Conservation (phyloP, 1,284 basidiomycete genomes). For the Microbotryomycetes sp. region DNA sequence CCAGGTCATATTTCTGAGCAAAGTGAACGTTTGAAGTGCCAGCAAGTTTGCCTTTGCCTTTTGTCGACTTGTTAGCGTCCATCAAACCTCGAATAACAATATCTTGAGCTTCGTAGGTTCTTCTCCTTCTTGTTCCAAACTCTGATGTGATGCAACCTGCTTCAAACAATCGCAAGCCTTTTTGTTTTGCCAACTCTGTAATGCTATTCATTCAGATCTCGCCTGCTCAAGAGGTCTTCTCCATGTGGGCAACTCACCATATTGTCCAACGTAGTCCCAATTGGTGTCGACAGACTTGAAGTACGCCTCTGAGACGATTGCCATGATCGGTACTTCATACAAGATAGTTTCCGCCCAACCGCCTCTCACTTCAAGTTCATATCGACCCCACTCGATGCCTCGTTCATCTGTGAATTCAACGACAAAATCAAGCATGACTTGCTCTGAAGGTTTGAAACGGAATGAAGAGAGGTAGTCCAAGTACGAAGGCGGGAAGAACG, state of each 20-base stretch:
- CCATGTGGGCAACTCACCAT: conserved; percentile 47
- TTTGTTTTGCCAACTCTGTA: conserved; percentile 58
- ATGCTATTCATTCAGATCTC: conserved; percentile 40
- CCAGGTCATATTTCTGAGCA: conserved; percentile 63
- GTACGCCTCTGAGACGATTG: conserved; percentile 49
- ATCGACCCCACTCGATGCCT: conserved; percentile 52
- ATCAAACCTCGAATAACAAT: conserved; percentile 66
- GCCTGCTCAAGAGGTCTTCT: neutral
- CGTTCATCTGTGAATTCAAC: conserved; percentile 43
- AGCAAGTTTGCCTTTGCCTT: conserved; percentile 53
- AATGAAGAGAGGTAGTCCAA: conserved; percentile 66
- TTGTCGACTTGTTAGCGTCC: conserved; percentile 52
- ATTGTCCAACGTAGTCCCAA: conserved; percentile 77
- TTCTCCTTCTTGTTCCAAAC: conserved; percentile 83
- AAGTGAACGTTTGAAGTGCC: conserved; percentile 88
- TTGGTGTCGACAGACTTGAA: conserved; percentile 61
- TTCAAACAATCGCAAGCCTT: conserved; percentile 61
- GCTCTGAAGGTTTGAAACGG: conserved; percentile 66
- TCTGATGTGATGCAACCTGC: conserved; percentile 75
- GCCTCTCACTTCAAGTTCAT: conserved; percentile 69
- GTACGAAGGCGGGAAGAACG: conserved; percentile 68
- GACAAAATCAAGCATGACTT: conserved; percentile 66
- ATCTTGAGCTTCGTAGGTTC: conserved; percentile 74
- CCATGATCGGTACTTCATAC: conserved; percentile 71
- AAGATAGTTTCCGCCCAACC: conserved; percentile 85